Conservation (phyloP, 768 basidiomycete species). For the Collybiopsis confluens region DNA sequence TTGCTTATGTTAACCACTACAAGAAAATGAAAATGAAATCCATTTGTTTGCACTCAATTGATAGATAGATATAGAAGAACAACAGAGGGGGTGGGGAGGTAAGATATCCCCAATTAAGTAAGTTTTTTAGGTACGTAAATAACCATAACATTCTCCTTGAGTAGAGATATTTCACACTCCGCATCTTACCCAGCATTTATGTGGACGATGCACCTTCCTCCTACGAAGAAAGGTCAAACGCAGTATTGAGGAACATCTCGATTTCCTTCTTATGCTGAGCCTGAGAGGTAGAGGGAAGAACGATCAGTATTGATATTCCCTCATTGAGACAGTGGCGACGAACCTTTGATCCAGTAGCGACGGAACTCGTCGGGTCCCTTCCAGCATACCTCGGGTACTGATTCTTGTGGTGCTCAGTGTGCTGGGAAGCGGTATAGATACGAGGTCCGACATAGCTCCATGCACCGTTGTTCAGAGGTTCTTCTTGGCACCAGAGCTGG, state of each 20-base stretch:
- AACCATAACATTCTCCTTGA: too few relatives aligned
- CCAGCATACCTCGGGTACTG: conserved; percentile 93
- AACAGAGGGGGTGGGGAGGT: too few relatives aligned
- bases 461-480: conserved; percentile 94
- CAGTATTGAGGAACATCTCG: conserved; percentile 61
- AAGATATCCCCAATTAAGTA: too few relatives aligned
- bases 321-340: conserved; percentile 13
- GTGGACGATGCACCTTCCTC: too few relatives aligned
- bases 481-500: conserved; percentile 93
- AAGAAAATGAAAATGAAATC: too few relatives aligned
- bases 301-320: conserved; percentile 10
- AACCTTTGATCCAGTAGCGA: conserved; percentile 90
- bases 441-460: conserved; percentile 97
- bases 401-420: conserved; percentile 86
- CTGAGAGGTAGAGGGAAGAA: conserved; percentile 32
- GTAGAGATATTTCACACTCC: too few relatives aligned
- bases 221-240: conserved; percentile 41
- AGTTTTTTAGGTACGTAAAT: too few relatives aligned
- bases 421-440: conserved; percentile 87
- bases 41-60: too few relatives aligned
- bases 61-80: too few relatives aligned
- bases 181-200: too few relatives aligned
- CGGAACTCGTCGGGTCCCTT: conserved; percentile 85
- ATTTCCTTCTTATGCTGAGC: conserved; percentile 88
- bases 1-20: too few relatives aligned